Percentiles rank a stretch among this genome's conserved stretches.
phyloP scores from a whole-genome alignment of 1,284 basidiomycete species.

The Lignosus rhinocerotis region DNA sequence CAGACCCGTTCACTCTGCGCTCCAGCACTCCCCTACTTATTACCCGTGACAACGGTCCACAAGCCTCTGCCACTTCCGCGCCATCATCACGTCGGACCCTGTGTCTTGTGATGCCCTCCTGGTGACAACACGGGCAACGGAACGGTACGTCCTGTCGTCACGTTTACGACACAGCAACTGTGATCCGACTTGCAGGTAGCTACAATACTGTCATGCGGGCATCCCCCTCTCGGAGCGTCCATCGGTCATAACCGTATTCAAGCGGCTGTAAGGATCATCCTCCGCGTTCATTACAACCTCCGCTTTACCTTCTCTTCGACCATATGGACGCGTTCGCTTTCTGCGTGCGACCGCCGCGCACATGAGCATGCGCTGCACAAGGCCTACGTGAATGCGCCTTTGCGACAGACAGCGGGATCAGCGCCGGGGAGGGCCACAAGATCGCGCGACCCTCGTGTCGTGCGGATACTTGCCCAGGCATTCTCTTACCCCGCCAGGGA shows the following conservation, averaged over 20 bases:
- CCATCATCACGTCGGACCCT: neutral
- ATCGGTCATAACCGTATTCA: too few species aligned
- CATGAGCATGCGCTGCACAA: neutral
- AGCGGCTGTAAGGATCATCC: too few species aligned
- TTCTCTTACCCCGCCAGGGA: too few species aligned
- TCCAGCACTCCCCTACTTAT: neutral
- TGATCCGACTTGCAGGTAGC: too few species aligned
- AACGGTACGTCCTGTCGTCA: neutral
- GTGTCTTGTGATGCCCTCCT: neutral
- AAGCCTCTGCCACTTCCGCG: neutral
- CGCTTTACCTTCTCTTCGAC: neutral
- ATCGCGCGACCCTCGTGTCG: neutral
- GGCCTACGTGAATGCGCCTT: neutral
- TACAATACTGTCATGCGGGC: too few species aligned
- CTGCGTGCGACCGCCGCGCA: neutral
- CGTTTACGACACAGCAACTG: neutral
- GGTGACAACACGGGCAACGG: neutral
- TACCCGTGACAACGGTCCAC: neutral
- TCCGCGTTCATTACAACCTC: neutral
- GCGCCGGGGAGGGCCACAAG: neutral
- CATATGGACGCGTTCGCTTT: neutral
- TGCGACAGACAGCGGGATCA: neutral
- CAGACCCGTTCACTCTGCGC: neutral
- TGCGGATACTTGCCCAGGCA: neutral
- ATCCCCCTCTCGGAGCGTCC: too few species aligned